phyloP scores from a whole-genome alignment of 2,329 filamentous ascomycete genomes.

The Elsinoe batatas region DNA sequence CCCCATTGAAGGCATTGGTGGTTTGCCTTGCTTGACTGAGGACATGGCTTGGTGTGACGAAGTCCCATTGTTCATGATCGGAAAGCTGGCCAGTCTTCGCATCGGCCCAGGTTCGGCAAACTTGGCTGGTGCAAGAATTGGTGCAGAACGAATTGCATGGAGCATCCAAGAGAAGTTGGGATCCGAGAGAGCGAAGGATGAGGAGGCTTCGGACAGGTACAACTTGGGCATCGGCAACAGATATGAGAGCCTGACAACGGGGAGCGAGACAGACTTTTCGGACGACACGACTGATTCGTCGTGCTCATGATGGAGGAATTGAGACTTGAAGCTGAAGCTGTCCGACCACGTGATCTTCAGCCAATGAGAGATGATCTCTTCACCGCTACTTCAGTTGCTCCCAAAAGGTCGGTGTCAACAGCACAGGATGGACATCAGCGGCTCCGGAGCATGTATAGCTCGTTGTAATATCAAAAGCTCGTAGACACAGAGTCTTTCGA shows the following conservation, averaged over 20 bases:
- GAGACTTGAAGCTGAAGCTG: not conserved
- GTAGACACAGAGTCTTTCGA: too few relatives aligned
- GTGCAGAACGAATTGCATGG: conserved; percentile 65
- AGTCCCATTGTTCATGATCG: conserved; percentile 65
- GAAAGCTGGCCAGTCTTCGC: conserved; percentile 55
- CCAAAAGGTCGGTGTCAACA: not conserved
- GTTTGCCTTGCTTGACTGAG: conserved; percentile 63
- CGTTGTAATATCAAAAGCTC: too few relatives aligned
- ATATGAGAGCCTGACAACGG: conserved; percentile 27
- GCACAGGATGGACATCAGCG: not conserved
- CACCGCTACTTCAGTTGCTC: conserved; percentile 7
- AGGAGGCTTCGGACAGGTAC: conserved; percentile 23
- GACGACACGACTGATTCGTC: conserved; percentile 8
- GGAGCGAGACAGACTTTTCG: conserved; percentile 2
- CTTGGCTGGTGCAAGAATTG: conserved; percentile 60
- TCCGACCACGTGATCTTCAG: not conserved
- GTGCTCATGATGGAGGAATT: not conserved
- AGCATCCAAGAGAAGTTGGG: conserved; percentile 51
- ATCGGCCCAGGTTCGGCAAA: conserved; percentile 66
- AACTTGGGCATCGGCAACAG: conserved; percentile 35
- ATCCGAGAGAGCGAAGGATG: conserved; percentile 15
- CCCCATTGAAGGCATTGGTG: conserved; percentile 53
- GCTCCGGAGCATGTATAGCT: too few relatives aligned
- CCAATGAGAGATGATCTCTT: not conserved
- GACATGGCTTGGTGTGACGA: conserved; percentile 65